phyloP scores from a whole-genome alignment of 2,329 filamentous ascomycete species.

The Fusarium lyarnte region DNA sequence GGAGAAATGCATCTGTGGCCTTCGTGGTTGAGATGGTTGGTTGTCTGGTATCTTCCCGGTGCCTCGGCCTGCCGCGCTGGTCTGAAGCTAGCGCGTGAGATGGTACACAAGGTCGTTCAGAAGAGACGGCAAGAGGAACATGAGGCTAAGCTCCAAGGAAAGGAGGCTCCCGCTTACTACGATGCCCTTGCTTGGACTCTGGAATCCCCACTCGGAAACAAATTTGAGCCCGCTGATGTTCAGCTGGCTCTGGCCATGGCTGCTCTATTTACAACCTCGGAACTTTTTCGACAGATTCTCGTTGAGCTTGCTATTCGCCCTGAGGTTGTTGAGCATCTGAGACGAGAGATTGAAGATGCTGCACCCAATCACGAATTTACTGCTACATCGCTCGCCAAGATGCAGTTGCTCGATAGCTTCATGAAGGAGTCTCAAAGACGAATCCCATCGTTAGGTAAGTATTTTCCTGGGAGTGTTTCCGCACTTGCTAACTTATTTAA shows the following conservation, averaged over 20 bases:
- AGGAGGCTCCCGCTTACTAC: background rate
- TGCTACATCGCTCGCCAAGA: background rate
- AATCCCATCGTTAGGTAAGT: background rate
- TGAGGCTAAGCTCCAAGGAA: fast-evolving
- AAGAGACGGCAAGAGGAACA: background rate
- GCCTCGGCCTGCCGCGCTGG: background rate
- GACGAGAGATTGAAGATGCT: background rate
- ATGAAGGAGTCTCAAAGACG: background rate
- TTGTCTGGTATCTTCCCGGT: background rate
- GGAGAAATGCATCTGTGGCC: background rate
- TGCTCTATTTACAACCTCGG: background rate
- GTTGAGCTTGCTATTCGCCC: background rate
- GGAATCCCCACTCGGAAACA: background rate
- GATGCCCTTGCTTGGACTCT: background rate
- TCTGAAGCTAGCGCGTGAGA: fast-evolving
- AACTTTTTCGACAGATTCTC: background rate
- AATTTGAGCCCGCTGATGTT: background rate
- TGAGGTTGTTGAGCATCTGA: background rate
- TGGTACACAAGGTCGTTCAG: background rate
- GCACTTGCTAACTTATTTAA: fast-evolving
- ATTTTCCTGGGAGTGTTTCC: fast-evolving
- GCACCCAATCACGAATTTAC: background rate
- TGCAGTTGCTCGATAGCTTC: background rate
- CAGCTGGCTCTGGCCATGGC: background rate
- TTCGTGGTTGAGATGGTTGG: background rate